A percentile compares a stretch with the other conserved stretches of the same genome.
Evolutionary conservation across 2,329 filamentous ascomycete species (phyloP).

Genomic region (Xylaria sp.): DNA sequence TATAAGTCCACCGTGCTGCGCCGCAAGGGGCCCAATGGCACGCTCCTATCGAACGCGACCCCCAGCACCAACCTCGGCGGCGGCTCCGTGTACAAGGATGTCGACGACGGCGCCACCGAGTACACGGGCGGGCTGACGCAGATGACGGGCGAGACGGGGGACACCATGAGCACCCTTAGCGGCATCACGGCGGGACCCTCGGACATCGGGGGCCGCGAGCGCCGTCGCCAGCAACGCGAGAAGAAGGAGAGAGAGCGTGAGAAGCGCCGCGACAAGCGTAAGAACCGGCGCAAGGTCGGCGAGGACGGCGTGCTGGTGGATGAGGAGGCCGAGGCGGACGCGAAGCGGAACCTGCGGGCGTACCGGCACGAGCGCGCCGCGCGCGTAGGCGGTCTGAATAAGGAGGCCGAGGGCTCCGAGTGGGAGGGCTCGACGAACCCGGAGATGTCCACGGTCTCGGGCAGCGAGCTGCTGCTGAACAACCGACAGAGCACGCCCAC

Average conservation of each 20-base stretch:
- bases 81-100: constrained; percentile 83
- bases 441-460: constrained; percentile 71
- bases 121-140: constrained; percentile 52
- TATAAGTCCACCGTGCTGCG: constrained; percentile 96
- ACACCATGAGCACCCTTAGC: constrained; percentile 61
- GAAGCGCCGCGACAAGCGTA: constrained; percentile 53
- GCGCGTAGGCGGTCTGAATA: constrained; percentile 89
- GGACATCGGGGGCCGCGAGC: constrained; percentile 66
- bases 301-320: constrained; percentile 73
- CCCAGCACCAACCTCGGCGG: constrained; percentile 86
- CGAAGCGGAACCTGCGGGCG: constrained; percentile 76
- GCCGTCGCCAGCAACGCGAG: constrained; percentile 66
- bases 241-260: constrained; percentile 60
- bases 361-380: constrained; percentile 91
- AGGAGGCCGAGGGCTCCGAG: constrained; percentile 78
- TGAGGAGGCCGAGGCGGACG: constrained; percentile 70
- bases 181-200: constrained; percentile 69
- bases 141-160: constrained; percentile 54
- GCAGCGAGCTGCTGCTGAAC: constrained; percentile 70
- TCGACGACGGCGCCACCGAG: constrained; percentile 61
- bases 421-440: constrained; percentile 81
- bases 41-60: constrained; percentile 83
- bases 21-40: constrained; percentile 89
- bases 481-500: constrained; percentile 67
- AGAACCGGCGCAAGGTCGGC: constrained; percentile 57